Base-by-base conservation (phyloP, 148 eudicot species). In the Camellia granthamiana region DNA sequence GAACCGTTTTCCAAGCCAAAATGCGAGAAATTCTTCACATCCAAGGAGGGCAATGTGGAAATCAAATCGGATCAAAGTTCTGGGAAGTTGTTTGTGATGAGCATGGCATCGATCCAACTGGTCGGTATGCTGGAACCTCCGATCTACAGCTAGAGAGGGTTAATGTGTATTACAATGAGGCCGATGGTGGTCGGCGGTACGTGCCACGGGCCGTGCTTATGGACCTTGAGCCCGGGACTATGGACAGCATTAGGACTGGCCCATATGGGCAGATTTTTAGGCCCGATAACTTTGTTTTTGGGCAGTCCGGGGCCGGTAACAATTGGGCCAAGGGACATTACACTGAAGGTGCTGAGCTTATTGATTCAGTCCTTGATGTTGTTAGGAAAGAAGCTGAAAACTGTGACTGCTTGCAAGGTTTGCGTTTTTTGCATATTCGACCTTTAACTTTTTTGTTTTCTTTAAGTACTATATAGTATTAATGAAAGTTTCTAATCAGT, bases 271-370 rank as follows among this genome's bases (percentile, higher is more conserved):
- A 81, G 76, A 81, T 84, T 19, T 84, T 84, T 49, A 56, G 87
- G 67, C 87, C 87, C 21, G 87, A 84, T 75, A 84, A 84, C 77
- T 84, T 59, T 11, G 82, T 81, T 11, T 84, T 84, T 30, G 84
- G 87, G n/a, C 87, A 84, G 78, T 84, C 86, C 0, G 86, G 86
- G n/a, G 86, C 83, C 2, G 86, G 86, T 18, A 84, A 80, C 70
- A 84, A 84, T 62, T 84, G 86, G 86, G 86, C 86, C 12, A 84
- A 84, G 79, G 86, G 86, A 0, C 86, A 84, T 52, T 84, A 84
- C 30, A 85, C 87, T 2, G 87, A 85, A 58, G 87, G 87, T n/a
- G 87, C 87, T 54, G 87, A 85, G 82, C 83, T 85, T 21, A 79
- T 85, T 41, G 87, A 85, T 51, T 78, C 84, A 14, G 87, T 85